Evolutionary conservation across 2,329 filamentous ascomycete genomes (phyloP).

Genomic region (Calonectria hongkongensis): DNA sequence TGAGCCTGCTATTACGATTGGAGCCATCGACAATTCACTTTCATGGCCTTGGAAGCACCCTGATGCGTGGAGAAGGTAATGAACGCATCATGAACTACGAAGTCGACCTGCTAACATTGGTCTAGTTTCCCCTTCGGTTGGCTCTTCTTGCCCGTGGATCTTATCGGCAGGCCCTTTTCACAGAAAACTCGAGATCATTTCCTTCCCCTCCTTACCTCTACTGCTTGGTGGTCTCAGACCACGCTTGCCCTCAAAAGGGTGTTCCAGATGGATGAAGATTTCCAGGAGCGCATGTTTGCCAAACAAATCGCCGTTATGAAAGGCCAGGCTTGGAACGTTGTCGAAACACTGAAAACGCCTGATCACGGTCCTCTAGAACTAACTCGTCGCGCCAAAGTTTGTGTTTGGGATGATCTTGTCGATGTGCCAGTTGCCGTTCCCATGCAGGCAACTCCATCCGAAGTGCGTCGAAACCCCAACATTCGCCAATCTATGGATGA

Average conservation of each 20-base stretch:
- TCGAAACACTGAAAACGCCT: conserved; percentile 93
- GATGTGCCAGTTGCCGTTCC: conserved; percentile 96
- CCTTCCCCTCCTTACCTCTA: conserved; percentile 94
- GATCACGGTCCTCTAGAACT: conserved; percentile 97
- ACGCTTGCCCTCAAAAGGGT: conserved; percentile 89
- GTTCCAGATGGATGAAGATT: conserved; percentile 94
- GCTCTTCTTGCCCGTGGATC: conserved; percentile 96
- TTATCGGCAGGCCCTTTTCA: conserved; percentile 97
- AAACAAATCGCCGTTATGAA: conserved; percentile 99
- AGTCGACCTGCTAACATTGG: conserved; percentile 49
- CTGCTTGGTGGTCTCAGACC: conserved; percentile 97
- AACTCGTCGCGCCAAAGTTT: conserved; percentile 91
- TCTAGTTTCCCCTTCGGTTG: conserved; percentile 98
- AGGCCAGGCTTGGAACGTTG: conserved; percentile 99
- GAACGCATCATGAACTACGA: conserved; percentile 23
- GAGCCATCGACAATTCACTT: conserved; percentile 97
- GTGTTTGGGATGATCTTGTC: conserved; percentile 98
- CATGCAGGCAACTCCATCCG: conserved; percentile 88
- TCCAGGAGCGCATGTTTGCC: conserved; percentile 99
- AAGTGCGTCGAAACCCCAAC: conserved; percentile 81
- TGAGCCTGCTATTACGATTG: conserved; percentile 82
- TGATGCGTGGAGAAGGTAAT: conserved; percentile 83
- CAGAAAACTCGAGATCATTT: conserved; percentile 96
- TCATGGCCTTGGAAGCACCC: conserved; percentile 99
- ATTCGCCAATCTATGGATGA: conserved; percentile 78